Evolutionary conservation across 176 grass and related monocot species (phyloP).

Genomic region (Avena sativa): DNA sequence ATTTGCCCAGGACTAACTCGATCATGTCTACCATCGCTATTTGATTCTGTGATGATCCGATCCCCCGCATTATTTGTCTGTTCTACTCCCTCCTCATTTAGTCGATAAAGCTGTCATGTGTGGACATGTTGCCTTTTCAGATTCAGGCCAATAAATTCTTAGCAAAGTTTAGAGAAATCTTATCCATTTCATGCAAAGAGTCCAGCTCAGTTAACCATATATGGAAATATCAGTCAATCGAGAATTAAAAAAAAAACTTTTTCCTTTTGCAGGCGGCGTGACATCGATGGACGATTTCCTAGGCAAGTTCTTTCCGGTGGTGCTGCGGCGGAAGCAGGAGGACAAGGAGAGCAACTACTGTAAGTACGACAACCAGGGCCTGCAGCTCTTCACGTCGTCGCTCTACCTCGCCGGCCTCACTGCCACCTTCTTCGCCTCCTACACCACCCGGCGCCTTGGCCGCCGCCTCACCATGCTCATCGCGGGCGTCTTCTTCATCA

Average conservation of each 20-base stretch:
- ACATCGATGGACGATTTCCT: background rate
- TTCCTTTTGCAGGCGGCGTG: background rate
- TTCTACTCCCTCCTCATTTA: background rate
- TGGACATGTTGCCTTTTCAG: background rate
- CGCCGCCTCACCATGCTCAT: conserved; percentile 86
- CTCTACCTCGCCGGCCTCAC: conserved; percentile 88
- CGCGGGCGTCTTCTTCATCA: conserved; percentile 72
- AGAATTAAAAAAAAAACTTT: background rate
- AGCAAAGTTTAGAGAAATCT: background rate
- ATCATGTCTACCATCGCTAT: background rate
- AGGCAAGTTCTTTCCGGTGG: conserved; percentile 71
- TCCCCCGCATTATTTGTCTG: background rate
- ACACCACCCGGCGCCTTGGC: conserved; percentile 79
- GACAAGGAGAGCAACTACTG: conserved; percentile 94
- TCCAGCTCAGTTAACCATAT: background rate
- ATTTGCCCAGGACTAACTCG: background rate
- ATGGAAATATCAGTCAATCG: no score
- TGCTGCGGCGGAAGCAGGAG: conserved; percentile 69
- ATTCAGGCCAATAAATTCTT: background rate
- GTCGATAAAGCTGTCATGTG: conserved; percentile 3
- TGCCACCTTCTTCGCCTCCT: conserved; percentile 83
- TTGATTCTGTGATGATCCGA: background rate
- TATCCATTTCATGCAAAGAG: background rate
- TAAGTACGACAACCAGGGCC: conserved; percentile 91
- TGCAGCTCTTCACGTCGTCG: conserved; percentile 87